Base-by-base conservation (phyloP, 768 basidiomycete genomes). In the Agrocybe pediades region DNA sequence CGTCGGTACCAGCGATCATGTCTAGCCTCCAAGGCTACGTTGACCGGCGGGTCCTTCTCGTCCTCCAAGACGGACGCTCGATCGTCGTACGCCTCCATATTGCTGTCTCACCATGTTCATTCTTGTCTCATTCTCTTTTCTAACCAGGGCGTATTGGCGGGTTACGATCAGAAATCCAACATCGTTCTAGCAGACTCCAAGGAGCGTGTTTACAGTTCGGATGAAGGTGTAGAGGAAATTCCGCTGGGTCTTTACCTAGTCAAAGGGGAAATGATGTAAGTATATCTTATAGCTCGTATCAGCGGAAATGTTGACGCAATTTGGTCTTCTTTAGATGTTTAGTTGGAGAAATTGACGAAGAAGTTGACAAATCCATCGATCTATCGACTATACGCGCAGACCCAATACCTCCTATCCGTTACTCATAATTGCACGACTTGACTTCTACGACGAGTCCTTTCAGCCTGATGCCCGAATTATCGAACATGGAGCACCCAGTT, bases 221-320 rank as follows among this genome's bases (percentile, higher is more conserved):
- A 99, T 15, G 91, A 92, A 63, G 90, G 90, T 36, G 94, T 97
- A 23, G 92, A 98, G 71, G 95, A 98, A 77, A 86, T 95, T 9
- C 90, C 93, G 0, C 78, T 98, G 21, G 97, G 97, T 0, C 78
- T 98, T 41, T 98, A 99, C 71, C 86, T 99, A 65, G 94, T 99
- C 67, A 95, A 98, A 64, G 97, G 97, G 2, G 97, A 99, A 68
- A 95, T 95, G 81, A 95, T 96, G 97, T 98, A 64, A 70, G 93
- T 84, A 24, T 40, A 42, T 33, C 19, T 45, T 25, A 46, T 40
- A 39, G 23, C 25, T 42, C 55, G 20, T 55, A 33, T 61, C 26
- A n/a, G 49, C 50, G 36, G 41, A 6, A 33, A 33, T 27, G 9
- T 51, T 56, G 20, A 58, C 49, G 23, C 42, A 19, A 59, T 29